A percentile compares a stretch with the other conserved stretches of the same genome.
Conservation (phyloP, 495 filamentous ascomycete genomes). For the Annulohypoxylon maeteangense region DNA sequence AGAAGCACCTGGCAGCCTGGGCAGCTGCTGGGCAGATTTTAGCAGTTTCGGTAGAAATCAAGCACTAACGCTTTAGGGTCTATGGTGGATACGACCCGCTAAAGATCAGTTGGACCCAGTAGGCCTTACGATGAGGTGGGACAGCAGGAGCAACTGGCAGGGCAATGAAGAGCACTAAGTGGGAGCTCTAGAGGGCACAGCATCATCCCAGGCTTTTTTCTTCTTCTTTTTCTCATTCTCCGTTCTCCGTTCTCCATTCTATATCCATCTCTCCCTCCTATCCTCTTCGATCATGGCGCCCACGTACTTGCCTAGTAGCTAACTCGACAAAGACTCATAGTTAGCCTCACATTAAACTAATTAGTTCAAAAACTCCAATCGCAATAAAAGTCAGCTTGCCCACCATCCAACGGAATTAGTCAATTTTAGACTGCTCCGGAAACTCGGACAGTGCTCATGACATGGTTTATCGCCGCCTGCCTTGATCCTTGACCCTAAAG, state of each 20-base stretch:
- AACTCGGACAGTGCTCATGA: slow-evolving; percentile 25
- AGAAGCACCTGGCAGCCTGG: background rate
- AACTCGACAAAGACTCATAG: slow-evolving; percentile 4
- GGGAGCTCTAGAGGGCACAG: slow-evolving; percentile 3
- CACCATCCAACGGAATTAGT: slow-evolving; percentile 20
- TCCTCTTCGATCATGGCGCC: background rate
- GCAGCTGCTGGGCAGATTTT: slow-evolving; percentile 22
- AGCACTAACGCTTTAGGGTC: slow-evolving; percentile 38
- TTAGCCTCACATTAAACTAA: slow-evolving; percentile 16
- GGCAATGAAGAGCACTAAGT: no score
- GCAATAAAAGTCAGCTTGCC: slow-evolving; percentile 8
- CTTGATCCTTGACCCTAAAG: slow-evolving; percentile 34
- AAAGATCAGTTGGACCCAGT: slow-evolving; percentile 36
- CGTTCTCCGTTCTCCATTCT: slow-evolving; percentile 23
- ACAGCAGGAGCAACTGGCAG: background rate
- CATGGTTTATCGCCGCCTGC: slow-evolving; percentile 28
- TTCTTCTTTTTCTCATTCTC: background rate
- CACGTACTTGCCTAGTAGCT: background rate
- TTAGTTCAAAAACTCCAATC: slow-evolving; percentile 1
- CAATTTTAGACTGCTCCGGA: slow-evolving; percentile 19
- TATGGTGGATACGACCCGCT: slow-evolving; percentile 39
- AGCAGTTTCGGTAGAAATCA: slow-evolving; percentile 36
- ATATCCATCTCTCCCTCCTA: slow-evolving; percentile 22
- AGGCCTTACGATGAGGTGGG: background rate
- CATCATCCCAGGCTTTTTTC: slow-evolving; percentile 29